Evolutionary conservation across 495 filamentous ascomycete species (phyloP).

Genomic region (Aspergillus conjunctus): DNA sequence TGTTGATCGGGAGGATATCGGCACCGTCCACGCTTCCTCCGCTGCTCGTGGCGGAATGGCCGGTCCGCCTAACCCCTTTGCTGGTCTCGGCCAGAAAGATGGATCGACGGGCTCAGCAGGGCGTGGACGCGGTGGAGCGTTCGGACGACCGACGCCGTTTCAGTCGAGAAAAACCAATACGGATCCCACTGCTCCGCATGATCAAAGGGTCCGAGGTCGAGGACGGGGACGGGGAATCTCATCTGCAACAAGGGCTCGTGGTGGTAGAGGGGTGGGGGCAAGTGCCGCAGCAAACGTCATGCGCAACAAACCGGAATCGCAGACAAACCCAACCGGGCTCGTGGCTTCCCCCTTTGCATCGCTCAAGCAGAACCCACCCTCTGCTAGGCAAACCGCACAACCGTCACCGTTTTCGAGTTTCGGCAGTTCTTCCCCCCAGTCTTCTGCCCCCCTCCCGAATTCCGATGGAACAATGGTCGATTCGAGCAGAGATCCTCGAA

Average conservation of each 20-base stretch:
- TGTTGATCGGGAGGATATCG: constrained; percentile 10
- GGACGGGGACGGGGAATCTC: constrained; percentile 35
- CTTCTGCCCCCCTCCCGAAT: constrained; percentile 22
- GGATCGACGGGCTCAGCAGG: constrained; percentile 32
- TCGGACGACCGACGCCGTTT: constrained; percentile 25
- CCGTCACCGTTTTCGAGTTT: constrained; percentile 26
- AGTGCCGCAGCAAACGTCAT: constrained; percentile 23
- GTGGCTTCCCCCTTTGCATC: constrained; percentile 38
- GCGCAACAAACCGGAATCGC: constrained; percentile 20
- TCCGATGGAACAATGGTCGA: constrained; percentile 20
- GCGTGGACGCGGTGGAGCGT: constrained; percentile 35
- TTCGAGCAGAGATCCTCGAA: constrained; percentile 21
- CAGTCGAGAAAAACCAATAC: constrained; percentile 26
- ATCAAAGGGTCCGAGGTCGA: constrained; percentile 29
- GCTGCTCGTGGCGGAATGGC: constrained; percentile 44
- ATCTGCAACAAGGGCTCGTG: constrained; percentile 19
- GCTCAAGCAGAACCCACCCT: constrained; percentile 28
- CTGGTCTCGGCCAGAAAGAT: constrained; percentile 35
- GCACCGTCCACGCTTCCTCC: constrained; percentile 24
- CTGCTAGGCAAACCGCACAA: constrained; percentile 13
- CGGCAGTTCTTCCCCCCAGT: constrained; percentile 21
- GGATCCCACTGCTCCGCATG: constrained; percentile 17
- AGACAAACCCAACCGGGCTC: constrained; percentile 4
- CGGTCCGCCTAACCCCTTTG: constrained; percentile 40
- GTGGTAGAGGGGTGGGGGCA: constrained; percentile 31